phyloP scores from a whole-genome alignment of 2,329 filamentous ascomycete genomes.

The Phyllosticta citrichinensis region DNA sequence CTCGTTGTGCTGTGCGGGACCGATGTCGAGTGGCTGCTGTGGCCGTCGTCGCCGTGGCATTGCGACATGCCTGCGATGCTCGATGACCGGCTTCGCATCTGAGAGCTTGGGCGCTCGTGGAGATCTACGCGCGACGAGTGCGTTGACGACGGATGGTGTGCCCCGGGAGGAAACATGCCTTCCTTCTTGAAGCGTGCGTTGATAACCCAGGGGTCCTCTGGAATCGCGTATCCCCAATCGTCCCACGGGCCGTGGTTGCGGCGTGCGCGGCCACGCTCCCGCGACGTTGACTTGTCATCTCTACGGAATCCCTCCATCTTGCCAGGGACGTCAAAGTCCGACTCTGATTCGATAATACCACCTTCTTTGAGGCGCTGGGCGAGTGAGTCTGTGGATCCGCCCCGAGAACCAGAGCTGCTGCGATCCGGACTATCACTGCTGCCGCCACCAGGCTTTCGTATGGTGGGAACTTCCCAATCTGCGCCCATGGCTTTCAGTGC shows the following conservation, averaged over 20 bases:
- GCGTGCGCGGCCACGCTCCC: slow-evolving; percentile 26
- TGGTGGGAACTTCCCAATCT: slow-evolving; percentile 60
- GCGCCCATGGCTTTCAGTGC: slow-evolving; percentile 80
- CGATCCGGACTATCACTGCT: slow-evolving; percentile 26
- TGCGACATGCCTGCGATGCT: slow-evolving; percentile 1
- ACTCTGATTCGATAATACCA: slow-evolving; percentile 6
- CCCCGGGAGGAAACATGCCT: slow-evolving; percentile 52
- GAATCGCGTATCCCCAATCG: slow-evolving; percentile 65
- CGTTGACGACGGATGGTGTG: slow-evolving; percentile 39
- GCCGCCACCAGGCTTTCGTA: slow-evolving; percentile 31
- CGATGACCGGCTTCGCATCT: slow-evolving; percentile 4
- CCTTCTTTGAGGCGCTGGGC: slow-evolving; percentile 2
- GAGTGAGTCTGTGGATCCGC: slow-evolving; percentile 5
- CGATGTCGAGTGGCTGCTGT: not conserved
- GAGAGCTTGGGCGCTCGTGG: slow-evolving; percentile 9
- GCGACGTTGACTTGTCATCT: slow-evolving; percentile 11
- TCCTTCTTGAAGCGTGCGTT: slow-evolving; percentile 80
- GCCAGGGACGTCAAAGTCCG: slow-evolving; percentile 1
- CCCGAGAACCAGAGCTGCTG: slow-evolving; percentile 5
- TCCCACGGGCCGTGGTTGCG: slow-evolving; percentile 37
- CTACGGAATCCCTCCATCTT: not conserved
- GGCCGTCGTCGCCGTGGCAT: slow-evolving; percentile 3
- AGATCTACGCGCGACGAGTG: slow-evolving; percentile 41
- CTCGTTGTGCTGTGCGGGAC: slow-evolving; percentile 24
- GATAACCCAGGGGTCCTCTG: slow-evolving; percentile 91